Percentiles rank a stretch among this genome's conserved stretches.
These are phyloP conservation scores for Coniochaeta hoffmannii DNA, from an alignment of 2,329 filamentous ascomycete species.

Conservation along the genomic window DNA sequence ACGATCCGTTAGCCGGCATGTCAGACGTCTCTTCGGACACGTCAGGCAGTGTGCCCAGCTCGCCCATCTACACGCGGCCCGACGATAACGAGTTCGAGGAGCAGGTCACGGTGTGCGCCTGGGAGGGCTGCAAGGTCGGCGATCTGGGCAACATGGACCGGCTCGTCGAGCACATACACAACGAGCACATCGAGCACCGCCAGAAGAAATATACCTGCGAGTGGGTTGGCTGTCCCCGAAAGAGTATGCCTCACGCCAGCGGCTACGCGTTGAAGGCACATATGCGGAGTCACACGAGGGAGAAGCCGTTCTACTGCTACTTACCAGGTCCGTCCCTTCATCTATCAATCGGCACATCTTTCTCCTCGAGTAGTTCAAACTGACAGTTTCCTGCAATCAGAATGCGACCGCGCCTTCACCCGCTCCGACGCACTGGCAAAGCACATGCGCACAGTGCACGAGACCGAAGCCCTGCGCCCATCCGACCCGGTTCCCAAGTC, in stretches of 20 bases:
- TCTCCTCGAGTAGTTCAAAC: neutral
- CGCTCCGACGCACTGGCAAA: conserved; percentile 93
- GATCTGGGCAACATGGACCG: conserved; percentile 75
- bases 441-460: conserved; percentile 97
- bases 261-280: conserved; percentile 95
- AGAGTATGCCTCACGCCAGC: conserved; percentile 86
- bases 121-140: conserved; percentile 66
- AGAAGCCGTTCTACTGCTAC: conserved; percentile 97
- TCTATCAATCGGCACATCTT: neutral
- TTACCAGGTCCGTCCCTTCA: conserved; percentile 61
- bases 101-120: conserved; percentile 70
- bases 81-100: conserved; percentile 72
- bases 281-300: conserved; percentile 94
- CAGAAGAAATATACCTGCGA: conserved; percentile 99
- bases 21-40: conserved; percentile 85
- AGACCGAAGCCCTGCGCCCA: conserved; percentile 86
- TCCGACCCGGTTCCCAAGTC: conserved; percentile 68
- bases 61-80: conserved; percentile 56
- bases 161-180: conserved; percentile 77
- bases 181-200: conserved; percentile 85
- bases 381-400: conserved; percentile 33
- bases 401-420: conserved; percentile 96
- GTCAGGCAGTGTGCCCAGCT: conserved; percentile 74
- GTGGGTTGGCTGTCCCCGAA: conserved; percentile 83
- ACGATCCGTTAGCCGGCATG: conserved; percentile 30